Evolutionary conservation across 2,329 filamentous ascomycete species (phyloP).

Genomic region (Colletotrichum horii): DNA sequence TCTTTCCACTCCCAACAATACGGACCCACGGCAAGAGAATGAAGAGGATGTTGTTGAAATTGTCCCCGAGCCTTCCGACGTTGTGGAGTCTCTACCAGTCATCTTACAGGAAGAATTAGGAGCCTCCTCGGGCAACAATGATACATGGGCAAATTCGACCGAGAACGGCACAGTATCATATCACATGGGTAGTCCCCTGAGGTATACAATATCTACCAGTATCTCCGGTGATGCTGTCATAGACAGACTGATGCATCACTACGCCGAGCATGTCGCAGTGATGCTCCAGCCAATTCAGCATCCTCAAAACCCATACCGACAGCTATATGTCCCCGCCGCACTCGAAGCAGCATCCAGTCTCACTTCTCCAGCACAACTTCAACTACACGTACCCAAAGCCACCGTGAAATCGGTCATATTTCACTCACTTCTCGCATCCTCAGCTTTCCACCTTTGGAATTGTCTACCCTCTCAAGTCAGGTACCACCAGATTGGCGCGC

Average conservation of each 20-base stretch:
- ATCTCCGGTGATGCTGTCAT: neutral
- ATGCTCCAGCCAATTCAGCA: conserved; percentile 2
- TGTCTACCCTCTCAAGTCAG: neutral
- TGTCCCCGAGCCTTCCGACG: neutral
- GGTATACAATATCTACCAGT: neutral
- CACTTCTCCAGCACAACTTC: neutral
- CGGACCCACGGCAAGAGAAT: neutral
- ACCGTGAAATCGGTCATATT: neutral
- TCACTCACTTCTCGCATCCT: neutral
- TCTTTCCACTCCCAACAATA: neutral
- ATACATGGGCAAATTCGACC: neutral
- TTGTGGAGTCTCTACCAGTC: fast-evolving
- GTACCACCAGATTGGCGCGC: neutral
- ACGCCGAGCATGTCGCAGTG: neutral
- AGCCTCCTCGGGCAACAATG: neutral
- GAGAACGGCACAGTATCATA: neutral
- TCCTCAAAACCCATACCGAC: neutral
- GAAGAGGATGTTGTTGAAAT: neutral
- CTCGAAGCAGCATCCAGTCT: neutral
- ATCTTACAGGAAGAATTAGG: neutral
- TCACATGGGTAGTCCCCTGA: neutral
- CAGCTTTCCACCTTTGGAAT: neutral
- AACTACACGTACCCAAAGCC: neutral
- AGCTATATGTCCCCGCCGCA: neutral
- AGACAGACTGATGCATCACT: neutral